Conservation (phyloP, 2,329 filamentous ascomycete species). For the Colletotrichum lentis region DNA sequence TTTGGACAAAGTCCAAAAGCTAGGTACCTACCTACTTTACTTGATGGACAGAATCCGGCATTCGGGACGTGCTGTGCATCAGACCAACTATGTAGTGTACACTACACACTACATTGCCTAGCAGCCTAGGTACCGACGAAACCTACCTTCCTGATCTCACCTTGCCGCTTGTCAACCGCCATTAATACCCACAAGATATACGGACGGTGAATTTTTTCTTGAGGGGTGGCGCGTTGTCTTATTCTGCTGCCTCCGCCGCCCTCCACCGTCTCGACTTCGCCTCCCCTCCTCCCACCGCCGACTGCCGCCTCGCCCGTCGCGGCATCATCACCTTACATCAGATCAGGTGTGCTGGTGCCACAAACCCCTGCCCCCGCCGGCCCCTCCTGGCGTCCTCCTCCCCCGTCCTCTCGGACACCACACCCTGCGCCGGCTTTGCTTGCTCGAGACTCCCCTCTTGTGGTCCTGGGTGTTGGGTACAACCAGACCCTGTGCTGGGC, state of each 20-base stretch:
- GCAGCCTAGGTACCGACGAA: too few species aligned
- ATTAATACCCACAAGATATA: too few species aligned
- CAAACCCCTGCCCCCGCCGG: slow-evolving; percentile 13
- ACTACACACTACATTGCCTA: too few species aligned
- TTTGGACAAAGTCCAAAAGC: not conserved
- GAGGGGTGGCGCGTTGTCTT: not conserved
- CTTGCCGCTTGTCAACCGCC: too few species aligned
- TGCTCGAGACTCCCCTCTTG: not conserved
- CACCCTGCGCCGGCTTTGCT: slow-evolving; percentile 32
- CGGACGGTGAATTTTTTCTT: too few species aligned
- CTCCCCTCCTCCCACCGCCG: slow-evolving; percentile 10
- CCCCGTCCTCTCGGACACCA: slow-evolving; percentile 17
- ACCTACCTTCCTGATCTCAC: not conserved
- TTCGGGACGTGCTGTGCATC: slow-evolving; percentile 29
- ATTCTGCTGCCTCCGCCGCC: slow-evolving; percentile 35
- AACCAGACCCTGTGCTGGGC: slow-evolving; percentile 2
- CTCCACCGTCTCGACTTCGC: slow-evolving; percentile 27
- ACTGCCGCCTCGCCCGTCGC: slow-evolving; percentile 12
- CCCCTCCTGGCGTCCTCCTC: slow-evolving; percentile 12
- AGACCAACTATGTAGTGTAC: not conserved
- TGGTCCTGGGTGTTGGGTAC: not conserved
- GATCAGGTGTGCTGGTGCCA: not conserved
- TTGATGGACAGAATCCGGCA: not conserved
- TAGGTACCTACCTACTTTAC: not conserved
- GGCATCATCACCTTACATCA: slow-evolving; percentile 9